Conservation (phyloP, 345 rosid species). For the Cardiospermum halicacabum region DNA sequence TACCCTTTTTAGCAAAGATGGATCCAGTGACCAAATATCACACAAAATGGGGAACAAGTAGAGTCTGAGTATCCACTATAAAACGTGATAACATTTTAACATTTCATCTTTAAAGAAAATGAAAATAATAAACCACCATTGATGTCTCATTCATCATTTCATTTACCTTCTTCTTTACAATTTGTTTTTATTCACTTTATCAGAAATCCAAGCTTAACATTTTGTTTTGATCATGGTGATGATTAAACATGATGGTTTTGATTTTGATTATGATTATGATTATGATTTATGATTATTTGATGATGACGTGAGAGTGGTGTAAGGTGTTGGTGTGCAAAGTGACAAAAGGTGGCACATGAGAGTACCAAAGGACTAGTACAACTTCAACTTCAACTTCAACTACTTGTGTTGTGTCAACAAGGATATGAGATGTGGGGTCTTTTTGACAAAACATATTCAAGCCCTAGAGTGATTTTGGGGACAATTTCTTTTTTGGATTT, state of each 20-base stretch:
- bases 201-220: no score
- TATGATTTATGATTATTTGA: no score
- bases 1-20: no score
- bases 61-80: background rate
- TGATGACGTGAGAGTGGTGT: slow-evolving; percentile 30
- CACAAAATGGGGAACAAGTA: background rate
- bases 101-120: background rate
- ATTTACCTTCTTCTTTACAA: background rate
- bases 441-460: background rate
- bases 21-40: no score
- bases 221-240: background rate
- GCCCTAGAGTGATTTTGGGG: background rate
- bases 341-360: slow-evolving; percentile 19
- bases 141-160: background rate
- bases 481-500: background rate
- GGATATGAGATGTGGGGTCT: slow-evolving; percentile 15
- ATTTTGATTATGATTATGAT: slow-evolving; percentile 4
- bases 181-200: background rate
- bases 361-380: background rate
- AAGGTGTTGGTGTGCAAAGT: slow-evolving; percentile 27
- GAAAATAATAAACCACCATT: background rate
- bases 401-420: no score
- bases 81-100: background rate
- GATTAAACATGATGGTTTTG: background rate
- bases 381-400: no score